Evolutionary conservation across 2,329 filamentous ascomycete genomes (phyloP), one percentile per base, ranked within the genome.

Genomic region (Microdochium nivale): DNA sequence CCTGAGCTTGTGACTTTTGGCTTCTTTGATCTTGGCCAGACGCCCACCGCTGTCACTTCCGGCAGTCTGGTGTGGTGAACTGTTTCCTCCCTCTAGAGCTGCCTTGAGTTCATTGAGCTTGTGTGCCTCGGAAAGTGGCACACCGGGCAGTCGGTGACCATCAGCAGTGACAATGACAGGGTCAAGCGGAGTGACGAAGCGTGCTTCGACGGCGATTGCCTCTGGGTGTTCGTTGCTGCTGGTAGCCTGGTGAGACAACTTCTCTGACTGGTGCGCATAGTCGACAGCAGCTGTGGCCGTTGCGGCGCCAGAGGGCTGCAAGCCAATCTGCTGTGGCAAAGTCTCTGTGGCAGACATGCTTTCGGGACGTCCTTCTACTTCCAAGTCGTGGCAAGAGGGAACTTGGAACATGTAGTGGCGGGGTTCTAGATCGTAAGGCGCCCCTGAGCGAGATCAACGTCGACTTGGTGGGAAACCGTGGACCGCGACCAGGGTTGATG

Each of bases 131-230:
- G 79, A 72, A 3, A 89, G 63, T 1, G 87, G 86, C 1, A 90
- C 82, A 1, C 79, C 78, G 0, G 87, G 87, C 5, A 90, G 65
- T 37, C 86, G 73, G 47, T 78, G 76, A 27, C 86, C 86, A 62
- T 86, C 79, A 14, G 78, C 76, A 1, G 86, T 89, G 50, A 84
- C 71, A 47, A 91, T 80, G 16, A 90, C 80, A 0, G 86, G 80
- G 63, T 91, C 87, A 48, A 85, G 80, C 0, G 84, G 78, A 0
- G 87, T 91, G 30, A 85, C 70, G 54, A 78, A 82, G n/a, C 68
- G 76, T 27, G 86, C 85, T 61, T 84, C 74, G 48, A 84, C 70
- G 1, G 84, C 84, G 14, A 81, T 74, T 3, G 73, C 72, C 49
- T 68, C 53, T 48, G 61, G 54, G 16, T 63, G 53, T 40, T 59